Evolutionary conservation across 1,284 basidiomycete genomes (phyloP), one percentile per base, ranked within the genome.

Genomic region (Exsudoporus floridanus): DNA sequence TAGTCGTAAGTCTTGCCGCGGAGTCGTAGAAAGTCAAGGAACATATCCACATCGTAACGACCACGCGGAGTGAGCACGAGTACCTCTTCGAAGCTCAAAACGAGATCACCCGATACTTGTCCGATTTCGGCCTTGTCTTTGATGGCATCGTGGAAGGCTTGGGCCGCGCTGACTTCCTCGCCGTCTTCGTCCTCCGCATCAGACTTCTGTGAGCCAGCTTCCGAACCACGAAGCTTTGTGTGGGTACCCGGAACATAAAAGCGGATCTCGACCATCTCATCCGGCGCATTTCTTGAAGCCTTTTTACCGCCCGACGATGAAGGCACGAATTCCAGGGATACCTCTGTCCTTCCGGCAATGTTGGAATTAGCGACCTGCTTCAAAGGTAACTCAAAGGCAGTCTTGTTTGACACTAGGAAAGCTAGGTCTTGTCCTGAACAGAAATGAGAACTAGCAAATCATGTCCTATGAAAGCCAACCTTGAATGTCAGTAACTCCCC

Each of bases 1-100:
- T 99, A 99, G 74, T 99, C 97, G 74, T 99, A 99, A 3, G 94
- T 98, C 76, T 98, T 98, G 55, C 97, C 97, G 37, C 95, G 88
- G 30, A 99, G 76, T 38, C 97, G 88, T 64, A 99, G 73, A 74
- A 96, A 98, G 43, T 93, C 90, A 37, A 87, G 85, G 79, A 94
- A 98, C 87, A 99, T 95, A 74, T 99, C 97, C 71, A 99, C 88
- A 63, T 98, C 95, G 73, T 96, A 98, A 54, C 94, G 88, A 52
- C 96, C 96, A 78, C 94, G 84, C 21, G 97, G 97, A 0, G 97
- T 99, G 49, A 96, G 81, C 6, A 99, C 92, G n/a, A 97, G 83
- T 16, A 98, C 90, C 61, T 99, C 97, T 66, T 95, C 92, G 66
- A 99, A 98, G 65, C 93, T 92, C 64, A 98, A 82, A 44, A 99